Conservation (phyloP, 352 stramenopile species). For the Globisporangium yorkense region DNA sequence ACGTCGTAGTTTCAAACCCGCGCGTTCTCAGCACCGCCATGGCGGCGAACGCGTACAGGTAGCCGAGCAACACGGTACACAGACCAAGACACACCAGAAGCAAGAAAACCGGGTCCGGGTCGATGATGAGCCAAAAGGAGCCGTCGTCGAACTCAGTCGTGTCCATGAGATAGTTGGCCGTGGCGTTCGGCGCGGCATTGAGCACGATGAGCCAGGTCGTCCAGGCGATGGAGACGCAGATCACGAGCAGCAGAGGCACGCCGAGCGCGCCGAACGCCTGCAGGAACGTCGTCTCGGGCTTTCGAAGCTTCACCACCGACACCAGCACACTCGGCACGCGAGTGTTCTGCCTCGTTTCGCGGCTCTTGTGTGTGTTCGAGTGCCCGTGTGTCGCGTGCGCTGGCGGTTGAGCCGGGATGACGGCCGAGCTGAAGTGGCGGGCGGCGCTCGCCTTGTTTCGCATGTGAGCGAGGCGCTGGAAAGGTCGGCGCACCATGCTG, state of each 20-base stretch:
- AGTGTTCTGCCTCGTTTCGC: background rate
- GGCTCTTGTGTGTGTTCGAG: background rate
- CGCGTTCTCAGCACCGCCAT: slow-evolving; percentile 1
- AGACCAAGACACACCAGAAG: background rate
- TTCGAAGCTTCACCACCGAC: background rate
- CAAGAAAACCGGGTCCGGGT: slow-evolving; percentile 1
- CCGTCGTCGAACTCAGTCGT: slow-evolving; percentile 11
- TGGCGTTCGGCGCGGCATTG: slow-evolving; percentile 9
- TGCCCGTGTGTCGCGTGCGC: background rate
- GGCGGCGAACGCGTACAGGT: background rate
- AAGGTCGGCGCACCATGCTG: background rate
- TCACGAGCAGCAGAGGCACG: slow-evolving; percentile 4
- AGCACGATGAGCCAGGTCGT: slow-evolving; percentile 7
- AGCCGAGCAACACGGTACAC: slow-evolving; percentile 1
- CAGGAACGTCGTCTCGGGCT: background rate
- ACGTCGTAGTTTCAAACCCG: background rate
- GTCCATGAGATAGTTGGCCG: slow-evolving; percentile 11
- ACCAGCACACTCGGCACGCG: background rate
- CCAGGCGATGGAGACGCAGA: slow-evolving; percentile 7
- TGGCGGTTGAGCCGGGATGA: background rate
- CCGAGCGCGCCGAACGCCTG: background rate
- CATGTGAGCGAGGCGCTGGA: background rate
- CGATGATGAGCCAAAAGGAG: slow-evolving; percentile 12
- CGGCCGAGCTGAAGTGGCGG: background rate
- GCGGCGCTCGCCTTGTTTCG: background rate